Base-by-base conservation (phyloP, 2,329 filamentous ascomycete genomes). In the Fusarium papillatum region DNA sequence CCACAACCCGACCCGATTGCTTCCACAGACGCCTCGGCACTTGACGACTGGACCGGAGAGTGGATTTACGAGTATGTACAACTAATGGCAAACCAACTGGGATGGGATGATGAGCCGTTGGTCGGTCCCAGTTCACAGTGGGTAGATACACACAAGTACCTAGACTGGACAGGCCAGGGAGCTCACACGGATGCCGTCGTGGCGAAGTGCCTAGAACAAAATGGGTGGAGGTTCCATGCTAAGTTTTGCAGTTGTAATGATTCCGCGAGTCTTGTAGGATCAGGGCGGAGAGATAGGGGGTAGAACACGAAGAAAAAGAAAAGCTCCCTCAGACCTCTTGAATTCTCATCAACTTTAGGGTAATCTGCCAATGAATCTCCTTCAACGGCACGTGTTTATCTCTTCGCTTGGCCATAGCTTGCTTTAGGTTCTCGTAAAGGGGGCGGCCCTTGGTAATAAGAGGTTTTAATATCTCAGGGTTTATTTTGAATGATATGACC, bases 1-100 rank as follows among this genome's bases (percentile, higher is more conserved):
- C 66, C 66, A 41, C 59, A 63, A 34, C 57, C 66, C 29, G 57
- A 68, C 46, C 66, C 59, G 17, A n/a, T 53, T 63, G 55, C 31
- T 55, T 68, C 59, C n/a, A 63, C 66, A 57, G 46, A 11, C 10
- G 7, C 16, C n/a, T 60, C 34, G 7, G 43, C 46, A 34, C 60
- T 43, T 50, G 22, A 16, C 19, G 17, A 65, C 24, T 22, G 57
- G 55, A 34, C 19, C 17, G 26, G 59, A 43, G 17, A 31, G 6
- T 19, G 14, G 22, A 8, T 65, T 29, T 65, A 57, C 46, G 36
- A 57, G 24, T 3, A 31, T 31, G 34, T 14, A 10, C 41, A 68
- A 22, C 14, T 8, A 8, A 39, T 8, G 22, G 65, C 65, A 29
- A 34, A 34, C 10, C 29, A 13, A 22, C 24, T 63, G 36, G 66